Base-by-base conservation (phyloP, 495 filamentous ascomycete species). In the Hypoxylon trugodes region DNA sequence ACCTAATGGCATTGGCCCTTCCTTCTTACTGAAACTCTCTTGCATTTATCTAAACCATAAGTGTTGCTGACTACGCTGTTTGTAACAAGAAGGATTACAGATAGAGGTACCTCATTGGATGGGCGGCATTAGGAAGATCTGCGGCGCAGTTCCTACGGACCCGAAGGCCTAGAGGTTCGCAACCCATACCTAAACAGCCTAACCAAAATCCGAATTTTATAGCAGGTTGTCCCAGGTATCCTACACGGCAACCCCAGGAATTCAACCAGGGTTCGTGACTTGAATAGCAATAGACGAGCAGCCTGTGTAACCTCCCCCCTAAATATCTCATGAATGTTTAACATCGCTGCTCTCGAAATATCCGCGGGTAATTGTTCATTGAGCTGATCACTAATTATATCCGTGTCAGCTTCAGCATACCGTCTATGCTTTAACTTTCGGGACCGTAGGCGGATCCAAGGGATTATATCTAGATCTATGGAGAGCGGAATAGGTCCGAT, bases 381-480 rank as follows among this genome's bases (percentile, higher is more conserved):
- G 10, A 63, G 57, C 37, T 16, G 13, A 40, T 15, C 18, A 25
- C 45, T 58, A 58, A 64, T 58, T 52, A 64, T 61, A 57, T 60
- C 57, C 28, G 22, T 16, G n/a, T 28, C 22, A 48, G 33, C 24
- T 46, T 6, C 30, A 28, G 25, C 32, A 38, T 57, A 57, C 33
- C 46, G 26, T 13, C 53, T 55, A 26, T 32, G 37, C 46, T 61
- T 38, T 6, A 40, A 35, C 21, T 13, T 15, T 61, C 57, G 63
- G 63, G 56, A 66, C 57, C 63, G 56, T 13, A 36, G 45, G 6
- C 43, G 63, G 63, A 61, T 66, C 36, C 30, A 53, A 57, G 51
- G 63, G 51, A 52, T 60, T 28, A n/a, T 25, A 22, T 26, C 42
- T 46, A 15, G 36, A 16, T 43, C 40, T 35, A 33, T 59, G 37